phyloP scores from a whole-genome alignment of 345 rosid species.

The Populus nigra region DNA sequence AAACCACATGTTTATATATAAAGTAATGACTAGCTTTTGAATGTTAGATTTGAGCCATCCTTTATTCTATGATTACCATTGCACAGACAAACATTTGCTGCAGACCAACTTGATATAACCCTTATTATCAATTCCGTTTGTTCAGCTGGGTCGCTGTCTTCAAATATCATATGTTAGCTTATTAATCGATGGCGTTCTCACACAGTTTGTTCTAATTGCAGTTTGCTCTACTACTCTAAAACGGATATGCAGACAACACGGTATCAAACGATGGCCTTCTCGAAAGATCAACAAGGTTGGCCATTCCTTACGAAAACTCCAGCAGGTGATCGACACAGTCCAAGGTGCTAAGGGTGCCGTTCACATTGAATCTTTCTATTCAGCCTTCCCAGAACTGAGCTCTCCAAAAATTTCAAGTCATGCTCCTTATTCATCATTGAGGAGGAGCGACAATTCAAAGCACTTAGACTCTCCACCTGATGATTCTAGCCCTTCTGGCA shows the following conservation, averaged over 20 bases:
- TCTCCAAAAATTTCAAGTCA: conserved; percentile 50
- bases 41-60: not conserved
- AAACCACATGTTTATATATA: conserved; percentile 10
- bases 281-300: conserved; percentile 96
- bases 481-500: conserved; percentile 32
- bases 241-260: conserved; percentile 92
- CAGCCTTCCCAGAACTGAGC: conserved; percentile 79
- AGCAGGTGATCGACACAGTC: conserved; percentile 80
- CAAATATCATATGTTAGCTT: not conserved
- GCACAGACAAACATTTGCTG: not conserved
- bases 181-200: conserved; percentile 6
- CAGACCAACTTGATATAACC: not conserved
- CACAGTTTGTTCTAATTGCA: conserved; percentile 37
- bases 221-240: conserved; percentile 95
- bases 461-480: conserved; percentile 40
- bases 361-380: conserved; percentile 75
- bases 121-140: not conserved
- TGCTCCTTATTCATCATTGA: conserved; percentile 35
- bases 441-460: conserved; percentile 28
- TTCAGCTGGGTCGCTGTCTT: not conserved
- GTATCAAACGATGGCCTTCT: conserved; percentile 91
- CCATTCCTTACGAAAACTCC: conserved; percentile 84
- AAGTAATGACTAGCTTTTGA: not conserved
- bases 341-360: conserved; percentile 82
- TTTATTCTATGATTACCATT: not conserved